Evolutionary conservation across 305 asterid species (phyloP).

Genomic region (Rubia balearica): DNA sequence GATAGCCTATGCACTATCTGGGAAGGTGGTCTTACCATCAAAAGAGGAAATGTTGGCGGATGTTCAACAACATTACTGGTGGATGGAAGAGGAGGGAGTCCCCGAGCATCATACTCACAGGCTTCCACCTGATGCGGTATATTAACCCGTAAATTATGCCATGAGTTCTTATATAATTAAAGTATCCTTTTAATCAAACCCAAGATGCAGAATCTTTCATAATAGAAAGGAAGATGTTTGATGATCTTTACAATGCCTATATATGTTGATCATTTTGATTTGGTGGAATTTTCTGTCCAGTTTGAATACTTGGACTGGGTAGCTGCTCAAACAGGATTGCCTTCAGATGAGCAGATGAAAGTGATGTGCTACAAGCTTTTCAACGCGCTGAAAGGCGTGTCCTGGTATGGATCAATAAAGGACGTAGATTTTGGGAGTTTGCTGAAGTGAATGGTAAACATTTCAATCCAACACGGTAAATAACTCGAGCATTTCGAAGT

Average conservation of each 20-base stretch:
- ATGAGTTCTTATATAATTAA: neutral
- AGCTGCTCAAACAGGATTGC: conserved; percentile 35
- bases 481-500: neutral
- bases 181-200: no score
- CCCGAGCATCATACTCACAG: conserved; percentile 51
- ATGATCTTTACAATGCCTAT: neutral
- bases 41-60: conserved; percentile 43
- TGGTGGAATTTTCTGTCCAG: conserved; percentile 20
- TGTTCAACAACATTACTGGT: conserved; percentile 28
- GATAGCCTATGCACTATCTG: conserved; percentile 45
- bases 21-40: conserved; percentile 38
- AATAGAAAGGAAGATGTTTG: no score
- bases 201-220: neutral
- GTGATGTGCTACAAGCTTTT: conserved; percentile 8
- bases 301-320: conserved; percentile 48
- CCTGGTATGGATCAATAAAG: conserved; percentile 4
- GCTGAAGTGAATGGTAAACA: neutral
- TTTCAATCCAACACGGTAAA: no score
- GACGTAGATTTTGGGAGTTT: neutral
- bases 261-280: neutral
- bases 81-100: conserved; percentile 39
- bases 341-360: conserved; percentile 26
- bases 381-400: neutral
- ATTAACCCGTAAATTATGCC: neutral
- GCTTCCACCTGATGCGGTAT: conserved; percentile 23